Conservation (phyloP, 2,329 filamentous ascomycete species). For the Aureobasidium sp. region DNA sequence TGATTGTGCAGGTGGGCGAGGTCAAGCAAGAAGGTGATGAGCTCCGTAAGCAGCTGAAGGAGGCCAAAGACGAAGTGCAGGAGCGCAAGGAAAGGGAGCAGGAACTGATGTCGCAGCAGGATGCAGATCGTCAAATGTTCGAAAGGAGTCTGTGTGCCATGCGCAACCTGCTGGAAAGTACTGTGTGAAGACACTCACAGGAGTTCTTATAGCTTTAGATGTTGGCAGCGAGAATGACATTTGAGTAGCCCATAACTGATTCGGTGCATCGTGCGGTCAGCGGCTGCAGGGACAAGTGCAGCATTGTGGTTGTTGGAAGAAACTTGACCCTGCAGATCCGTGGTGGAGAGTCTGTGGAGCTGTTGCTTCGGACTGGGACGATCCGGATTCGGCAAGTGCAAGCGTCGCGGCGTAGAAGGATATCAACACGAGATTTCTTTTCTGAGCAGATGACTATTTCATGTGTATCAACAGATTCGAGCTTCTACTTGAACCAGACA, state of each 20-base stretch:
- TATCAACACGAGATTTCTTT: not conserved
- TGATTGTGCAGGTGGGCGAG: not conserved
- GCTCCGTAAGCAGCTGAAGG: not conserved
- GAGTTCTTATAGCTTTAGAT: too few relatives aligned
- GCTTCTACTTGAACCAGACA: not conserved
- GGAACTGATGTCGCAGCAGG: not conserved
- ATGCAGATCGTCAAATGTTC: not conserved
- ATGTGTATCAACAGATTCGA: too few relatives aligned
- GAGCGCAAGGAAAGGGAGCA: not conserved
- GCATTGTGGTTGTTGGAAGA: not conserved
- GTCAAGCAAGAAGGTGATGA: not conserved
- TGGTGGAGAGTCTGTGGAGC: not conserved
- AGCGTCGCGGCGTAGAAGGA: not conserved
- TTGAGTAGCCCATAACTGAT: too few relatives aligned
- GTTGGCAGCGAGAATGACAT: too few relatives aligned
- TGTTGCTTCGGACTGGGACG: not conserved
- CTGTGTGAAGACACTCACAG: not conserved
- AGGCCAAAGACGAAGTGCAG: not conserved
- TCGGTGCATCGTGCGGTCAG: too few relatives aligned
- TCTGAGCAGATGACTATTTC: not conserved
- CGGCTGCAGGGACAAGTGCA: too few relatives aligned
- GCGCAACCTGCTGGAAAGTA: not conserved
- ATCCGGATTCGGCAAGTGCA: slow-evolving; percentile 9
- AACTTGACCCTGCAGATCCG: not conserved
- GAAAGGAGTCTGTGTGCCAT: not conserved